Base-by-base conservation (phyloP, 1,139 yeast genomes). In the Lodderomyces metapsilosis region DNA sequence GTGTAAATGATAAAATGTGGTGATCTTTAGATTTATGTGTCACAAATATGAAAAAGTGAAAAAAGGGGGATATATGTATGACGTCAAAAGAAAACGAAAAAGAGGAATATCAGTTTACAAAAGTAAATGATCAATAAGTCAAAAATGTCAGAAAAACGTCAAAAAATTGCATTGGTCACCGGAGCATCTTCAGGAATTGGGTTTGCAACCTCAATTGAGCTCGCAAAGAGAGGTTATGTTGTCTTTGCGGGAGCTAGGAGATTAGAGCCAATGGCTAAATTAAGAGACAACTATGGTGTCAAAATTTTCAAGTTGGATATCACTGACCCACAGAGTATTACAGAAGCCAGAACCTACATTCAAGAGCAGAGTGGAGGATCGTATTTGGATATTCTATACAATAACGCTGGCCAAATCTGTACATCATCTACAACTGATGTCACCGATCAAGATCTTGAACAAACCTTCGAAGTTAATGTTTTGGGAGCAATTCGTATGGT, bases 151-250 rank as follows among this genome's bases (percentile, higher is more conserved):
- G 6, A 23, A n/a, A 23, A 23, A 4, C 37, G 59, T 46, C 58
- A 54, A 56, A 70, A 63, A 53, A 50, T 64, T 18, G 89, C 81
- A 1, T 64, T 84, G 34, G 76, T 87, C 25, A 87, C 95, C 1
- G 95, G 95, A 8, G 87, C 88, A 12, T 84, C 92, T 0, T 82
- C 91, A 0, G 95, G 95, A 9, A 87, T 87, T 43, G 95, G 95
- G 3, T 77, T 66, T 55, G 79, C 82, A 15, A 65, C 84, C 8
- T 80, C 91, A 23, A 69, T 74, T 43, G 88, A 84, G 52, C 69
- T 86, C 46, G 82, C 87, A 12, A 58, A 63, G 15, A 64, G 80
- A 44, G 88, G 88, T 2, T 82, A 75, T 61, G 69, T 66, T 43
- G 92, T 87, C 2, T 63, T 62, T 47, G 67, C 66, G 13, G 84